Conservation (phyloP, 345 rosid genomes). For the Lenwebbia sp. region DNA sequence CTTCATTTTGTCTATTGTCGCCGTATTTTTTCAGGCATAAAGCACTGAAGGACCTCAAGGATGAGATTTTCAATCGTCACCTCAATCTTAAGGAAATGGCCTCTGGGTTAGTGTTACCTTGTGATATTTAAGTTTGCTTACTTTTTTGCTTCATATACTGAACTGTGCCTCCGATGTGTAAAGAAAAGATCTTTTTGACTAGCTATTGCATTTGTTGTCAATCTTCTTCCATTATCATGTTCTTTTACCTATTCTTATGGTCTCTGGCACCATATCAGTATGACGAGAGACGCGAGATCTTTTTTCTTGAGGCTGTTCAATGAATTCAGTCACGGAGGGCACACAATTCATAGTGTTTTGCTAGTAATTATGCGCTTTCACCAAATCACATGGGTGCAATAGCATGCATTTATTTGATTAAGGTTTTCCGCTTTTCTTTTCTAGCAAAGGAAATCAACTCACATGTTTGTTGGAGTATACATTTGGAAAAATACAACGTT, state of each 20-base stretch:
- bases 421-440: neutral
- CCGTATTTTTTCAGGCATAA: constrained; percentile 50
- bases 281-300: neutral
- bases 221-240: neutral
- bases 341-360: neutral
- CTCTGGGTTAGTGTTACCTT: constrained; percentile 44
- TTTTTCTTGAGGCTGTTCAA: neutral
- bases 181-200: neutral
- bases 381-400: neutral
- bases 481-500: neutral
- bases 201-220: neutral
- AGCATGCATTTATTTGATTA: neutral
- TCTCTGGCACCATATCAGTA: neutral
- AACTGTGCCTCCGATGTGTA: neutral
- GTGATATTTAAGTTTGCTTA: neutral
- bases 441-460: neutral
- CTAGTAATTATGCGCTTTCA: neutral
- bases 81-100: constrained; percentile 61
- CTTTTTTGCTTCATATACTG: neutral
- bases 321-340: neutral
- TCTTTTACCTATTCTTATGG: neutral
- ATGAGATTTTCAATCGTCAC: constrained; percentile 63
- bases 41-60: constrained; percentile 72
- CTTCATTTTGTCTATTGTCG: neutral
- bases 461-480: neutral